A percentile compares a stretch with the other conserved stretches of the same genome.
phyloP scores from a whole-genome alignment of 495 filamentous ascomycete genomes.

The Glonium stellatum region DNA sequence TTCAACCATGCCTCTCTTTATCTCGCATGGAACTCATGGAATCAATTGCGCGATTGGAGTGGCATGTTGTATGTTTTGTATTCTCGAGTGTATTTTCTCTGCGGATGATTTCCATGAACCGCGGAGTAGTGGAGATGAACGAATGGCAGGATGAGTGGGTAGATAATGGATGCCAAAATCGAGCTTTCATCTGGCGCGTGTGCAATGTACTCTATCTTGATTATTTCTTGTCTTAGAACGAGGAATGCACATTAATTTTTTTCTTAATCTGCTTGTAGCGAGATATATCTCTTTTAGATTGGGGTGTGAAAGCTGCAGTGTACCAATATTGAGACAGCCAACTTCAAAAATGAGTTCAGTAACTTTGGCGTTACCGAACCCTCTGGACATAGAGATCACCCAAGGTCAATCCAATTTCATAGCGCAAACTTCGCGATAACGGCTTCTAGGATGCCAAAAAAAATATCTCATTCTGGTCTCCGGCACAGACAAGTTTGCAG shows the following conservation, averaged over 20 bases:
- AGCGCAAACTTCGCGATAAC: too few species aligned
- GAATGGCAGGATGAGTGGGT: neutral
- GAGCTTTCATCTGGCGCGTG: neutral
- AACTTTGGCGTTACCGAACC: too few species aligned
- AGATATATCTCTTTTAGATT: too few species aligned
- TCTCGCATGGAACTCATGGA: slow-evolving; percentile 19
- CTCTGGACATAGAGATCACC: too few species aligned
- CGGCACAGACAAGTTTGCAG: too few species aligned
- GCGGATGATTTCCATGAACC: neutral
- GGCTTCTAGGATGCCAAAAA: too few species aligned
- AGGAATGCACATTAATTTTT: neutral
- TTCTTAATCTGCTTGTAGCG: neutral
- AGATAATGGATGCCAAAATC: slow-evolving; percentile 8
- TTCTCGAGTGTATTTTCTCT: slow-evolving; percentile 22
- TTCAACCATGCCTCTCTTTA: neutral
- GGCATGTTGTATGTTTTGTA: slow-evolving; percentile 23
- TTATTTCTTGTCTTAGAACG: neutral
- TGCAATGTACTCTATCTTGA: slow-evolving; percentile 5
- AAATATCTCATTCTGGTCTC: too few species aligned
- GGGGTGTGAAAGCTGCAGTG: too few species aligned
- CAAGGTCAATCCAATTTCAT: too few species aligned
- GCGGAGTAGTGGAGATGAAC: neutral
- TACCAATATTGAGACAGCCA: too few species aligned
- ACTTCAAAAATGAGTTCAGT: too few species aligned
- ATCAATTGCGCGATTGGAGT: slow-evolving; percentile 10